Conservation (phyloP, 2,329 filamentous ascomycete genomes). For the Scytalidium sp. region DNA sequence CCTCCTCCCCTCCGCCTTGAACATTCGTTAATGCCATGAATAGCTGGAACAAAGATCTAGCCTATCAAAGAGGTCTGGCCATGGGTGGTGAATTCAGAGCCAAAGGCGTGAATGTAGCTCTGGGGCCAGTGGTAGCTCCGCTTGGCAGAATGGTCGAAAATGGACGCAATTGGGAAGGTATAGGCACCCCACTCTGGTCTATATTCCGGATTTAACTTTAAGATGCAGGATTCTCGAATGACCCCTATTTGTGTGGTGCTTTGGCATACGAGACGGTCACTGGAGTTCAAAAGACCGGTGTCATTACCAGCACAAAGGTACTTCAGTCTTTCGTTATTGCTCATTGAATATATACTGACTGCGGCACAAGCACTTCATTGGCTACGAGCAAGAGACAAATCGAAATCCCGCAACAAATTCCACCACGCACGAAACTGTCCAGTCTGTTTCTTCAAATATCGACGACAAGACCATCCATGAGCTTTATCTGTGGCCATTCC, state of each 20-base stretch:
- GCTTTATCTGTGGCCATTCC: conserved; percentile 83
- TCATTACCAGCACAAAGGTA: conserved; percentile 18
- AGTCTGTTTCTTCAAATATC: conserved; percentile 71
- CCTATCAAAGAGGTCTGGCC: conserved; percentile 63
- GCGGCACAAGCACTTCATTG: conserved; percentile 66
- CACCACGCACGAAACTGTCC: conserved; percentile 26
- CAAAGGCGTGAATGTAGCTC: conserved; percentile 76
- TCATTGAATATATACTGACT: conserved; percentile 78
- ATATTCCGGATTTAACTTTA: conserved; percentile 13
- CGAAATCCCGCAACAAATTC: conserved; percentile 30
- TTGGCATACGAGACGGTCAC: conserved; percentile 19
- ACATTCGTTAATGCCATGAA: too few relatives aligned
- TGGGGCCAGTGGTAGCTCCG: conserved; percentile 61
- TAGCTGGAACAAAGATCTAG: conserved; percentile 72
- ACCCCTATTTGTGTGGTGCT: conserved; percentile 66
- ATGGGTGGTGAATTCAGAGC: conserved; percentile 74
- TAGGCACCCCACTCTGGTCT: conserved; percentile 36
- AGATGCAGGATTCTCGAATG: conserved; percentile 31
- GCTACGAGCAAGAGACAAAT: conserved; percentile 66
- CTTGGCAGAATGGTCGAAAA: conserved; percentile 63
- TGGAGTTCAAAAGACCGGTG: conserved; percentile 20
- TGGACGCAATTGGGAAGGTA: conserved; percentile 65
- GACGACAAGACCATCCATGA: conserved; percentile 73
- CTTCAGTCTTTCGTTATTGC: conserved; percentile 30
- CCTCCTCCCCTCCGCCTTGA: not conserved